A percentile compares a stretch with the other conserved stretches of the same genome.
phyloP scores from a whole-genome alignment of 805 yeast species.

The Yamadazyma philogaea region DNA sequence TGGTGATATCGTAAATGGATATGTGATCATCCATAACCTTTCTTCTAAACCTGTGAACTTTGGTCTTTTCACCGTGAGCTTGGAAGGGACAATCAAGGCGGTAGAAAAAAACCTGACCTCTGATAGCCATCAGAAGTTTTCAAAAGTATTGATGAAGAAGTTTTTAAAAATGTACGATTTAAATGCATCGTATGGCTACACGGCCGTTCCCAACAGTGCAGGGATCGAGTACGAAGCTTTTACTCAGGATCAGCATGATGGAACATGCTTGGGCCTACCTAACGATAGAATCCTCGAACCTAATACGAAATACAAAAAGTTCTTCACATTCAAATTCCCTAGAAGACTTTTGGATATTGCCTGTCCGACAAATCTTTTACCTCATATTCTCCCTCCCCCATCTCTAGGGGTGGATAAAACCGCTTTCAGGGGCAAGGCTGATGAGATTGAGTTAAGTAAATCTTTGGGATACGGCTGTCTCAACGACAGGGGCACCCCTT shows the following conservation, averaged over 20 bases:
- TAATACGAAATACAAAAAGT: slow-evolving; percentile 50
- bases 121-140: slow-evolving; percentile 18
- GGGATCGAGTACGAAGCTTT: slow-evolving; percentile 45
- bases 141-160: slow-evolving; percentile 42
- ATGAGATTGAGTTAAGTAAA: slow-evolving; percentile 32
- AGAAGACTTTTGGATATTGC: slow-evolving; percentile 49
- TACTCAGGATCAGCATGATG: slow-evolving; percentile 44
- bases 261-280: slow-evolving; percentile 48
- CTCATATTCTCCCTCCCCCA: slow-evolving; percentile 44
- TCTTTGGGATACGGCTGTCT: slow-evolving; percentile 55
- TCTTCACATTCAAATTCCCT: slow-evolving; percentile 58
- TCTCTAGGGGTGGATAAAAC: slow-evolving; percentile 40
- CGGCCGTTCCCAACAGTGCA: slow-evolving; percentile 50
- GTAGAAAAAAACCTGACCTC: slow-evolving; percentile 21
- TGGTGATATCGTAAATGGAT: slow-evolving; percentile 43
- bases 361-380: slow-evolving; percentile 43
- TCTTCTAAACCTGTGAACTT: slow-evolving; percentile 42
- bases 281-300: slow-evolving; percentile 49
- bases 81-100: slow-evolving; percentile 46
- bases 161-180: slow-evolving; percentile 60
- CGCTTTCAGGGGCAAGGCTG: slow-evolving; percentile 34
- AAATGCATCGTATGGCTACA: slow-evolving; percentile 52
- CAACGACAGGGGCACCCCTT: slow-evolving; percentile 50
- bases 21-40: slow-evolving; percentile 47
- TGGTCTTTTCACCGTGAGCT: slow-evolving; percentile 44